Conservation (phyloP, 78 protist genomes). For the Anaeramoeba flamelloides region DNA sequence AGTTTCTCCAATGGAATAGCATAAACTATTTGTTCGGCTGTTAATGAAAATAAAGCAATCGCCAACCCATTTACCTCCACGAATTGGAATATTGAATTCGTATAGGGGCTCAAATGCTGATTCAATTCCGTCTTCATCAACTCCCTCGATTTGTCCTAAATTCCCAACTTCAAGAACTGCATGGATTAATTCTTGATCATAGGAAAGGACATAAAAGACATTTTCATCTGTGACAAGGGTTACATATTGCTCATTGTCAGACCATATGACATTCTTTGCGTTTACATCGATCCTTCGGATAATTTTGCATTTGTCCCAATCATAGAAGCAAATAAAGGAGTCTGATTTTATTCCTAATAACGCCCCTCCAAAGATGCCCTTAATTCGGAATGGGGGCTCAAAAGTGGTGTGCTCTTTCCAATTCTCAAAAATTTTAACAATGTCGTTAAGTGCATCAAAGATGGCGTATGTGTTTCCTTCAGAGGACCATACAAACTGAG, state of each 20-base stretch:
- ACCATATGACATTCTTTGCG: neutral
- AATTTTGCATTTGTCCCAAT: neutral
- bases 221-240: neutral
- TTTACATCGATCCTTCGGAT: neutral
- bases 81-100: neutral
- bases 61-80: neutral
- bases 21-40: neutral
- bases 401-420: neutral
- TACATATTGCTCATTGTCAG: neutral
- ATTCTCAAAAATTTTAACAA: neutral
- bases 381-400: neutral
- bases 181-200: neutral
- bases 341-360: neutral
- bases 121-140: conserved; percentile 1
- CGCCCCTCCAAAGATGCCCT: neutral
- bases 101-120: neutral
- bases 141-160: neutral
- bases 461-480: neutral
- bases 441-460: neutral
- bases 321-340: neutral
- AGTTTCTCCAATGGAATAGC: neutral
- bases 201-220: neutral
- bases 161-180: neutral
- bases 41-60: neutral
- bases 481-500: neutral